A percentile compares a stretch with the other conserved stretches of the same genome.
Evolutionary conservation across 176 grass and related monocot genomes (phyloP).

Genomic region (Carex littledalei): DNA sequence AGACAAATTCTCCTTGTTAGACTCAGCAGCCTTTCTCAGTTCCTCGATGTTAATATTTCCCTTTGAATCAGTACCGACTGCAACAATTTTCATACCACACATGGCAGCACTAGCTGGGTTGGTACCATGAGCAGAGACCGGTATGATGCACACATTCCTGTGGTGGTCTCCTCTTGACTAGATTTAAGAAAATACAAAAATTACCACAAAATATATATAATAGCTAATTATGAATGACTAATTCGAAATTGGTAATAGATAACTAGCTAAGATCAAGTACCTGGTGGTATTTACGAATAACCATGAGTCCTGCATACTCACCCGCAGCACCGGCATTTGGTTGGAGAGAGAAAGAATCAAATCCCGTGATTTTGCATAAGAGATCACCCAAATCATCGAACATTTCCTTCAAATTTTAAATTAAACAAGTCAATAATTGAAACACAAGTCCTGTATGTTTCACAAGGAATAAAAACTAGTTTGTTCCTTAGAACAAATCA

Average conservation of each 20-base stretch:
- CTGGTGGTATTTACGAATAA: constrained; percentile 87
- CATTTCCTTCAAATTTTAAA: constrained; percentile 71
- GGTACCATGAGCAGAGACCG: constrained; percentile 92
- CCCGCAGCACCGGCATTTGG: constrained; percentile 98
- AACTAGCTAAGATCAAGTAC: constrained; percentile 23
- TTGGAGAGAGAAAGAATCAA: constrained; percentile 99
- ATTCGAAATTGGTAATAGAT: constrained; percentile 5
- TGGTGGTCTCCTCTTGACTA: constrained; percentile 88
- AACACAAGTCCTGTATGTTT: constrained; percentile 2
- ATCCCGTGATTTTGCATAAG: constrained; percentile 80
- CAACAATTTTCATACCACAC: constrained; percentile 98
- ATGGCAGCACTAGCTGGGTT: constrained; percentile 99
- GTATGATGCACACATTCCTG: constrained; percentile 97
- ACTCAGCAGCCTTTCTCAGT: constrained; percentile 82
- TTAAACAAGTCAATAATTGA: neutral
- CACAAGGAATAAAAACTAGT: neutral
- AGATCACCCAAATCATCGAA: constrained; percentile 89
- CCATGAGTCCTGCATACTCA: constrained; percentile 99
- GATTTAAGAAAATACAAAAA: neutral
- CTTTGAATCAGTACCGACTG: constrained; percentile 94
- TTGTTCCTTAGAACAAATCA: neutral
- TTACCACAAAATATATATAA: neutral
- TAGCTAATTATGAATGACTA: neutral
- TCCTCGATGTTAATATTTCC: constrained; percentile 99
- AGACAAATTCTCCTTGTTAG: constrained; percentile 86